Evolutionary conservation across 768 basidiomycete genomes (phyloP), one percentile per base, ranked within the genome.

Genomic region (Mycena capillaripes): DNA sequence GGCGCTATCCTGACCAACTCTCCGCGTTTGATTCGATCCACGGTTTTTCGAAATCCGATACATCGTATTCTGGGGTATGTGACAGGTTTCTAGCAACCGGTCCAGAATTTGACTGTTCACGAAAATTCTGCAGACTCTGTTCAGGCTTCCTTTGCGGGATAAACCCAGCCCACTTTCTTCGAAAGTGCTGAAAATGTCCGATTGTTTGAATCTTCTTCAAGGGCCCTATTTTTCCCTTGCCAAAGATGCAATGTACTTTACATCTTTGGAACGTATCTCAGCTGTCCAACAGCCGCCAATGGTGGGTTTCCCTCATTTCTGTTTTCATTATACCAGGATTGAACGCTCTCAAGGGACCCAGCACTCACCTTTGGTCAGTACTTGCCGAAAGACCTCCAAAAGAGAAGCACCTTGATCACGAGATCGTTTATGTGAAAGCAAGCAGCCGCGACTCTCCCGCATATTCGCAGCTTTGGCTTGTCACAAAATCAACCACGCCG

Each of bases 91-190:
- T 57, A 29, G 6, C 27, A 12, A 16, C 16, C 2, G 42, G 10
- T 25, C 11, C 9, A 46, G 27, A 9, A 11, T 32, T 44, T 21
- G 25, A 36, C 23, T 25, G 17, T 23, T 17, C 2, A 17, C 23
- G 17, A 14, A 40, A 25, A 57, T 30, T 14, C n/a, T 16, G 4
- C 58, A 77, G 78, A 78, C 77, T 59, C 19, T 77, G 29, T 77
- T 76, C 53, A 69, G 76, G 30, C 72, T 77, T 64, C 66, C 75
- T 10, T 55, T 77, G 46, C 74, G 77, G 27, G 32, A 69, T 17
- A 21, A 19, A 17, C 25, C 42, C n/a, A 68, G 53, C 58, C 50
- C 40, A 8, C 69, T 72, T 44, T 75, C 77, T 8, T 68, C 62
- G 5, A 30, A 48, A 21, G 27, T 60, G 1, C 42, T 73, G 12